Evolutionary conservation across 2,329 filamentous ascomycete genomes (phyloP).

Genomic region (Colletotrichum sp.): DNA sequence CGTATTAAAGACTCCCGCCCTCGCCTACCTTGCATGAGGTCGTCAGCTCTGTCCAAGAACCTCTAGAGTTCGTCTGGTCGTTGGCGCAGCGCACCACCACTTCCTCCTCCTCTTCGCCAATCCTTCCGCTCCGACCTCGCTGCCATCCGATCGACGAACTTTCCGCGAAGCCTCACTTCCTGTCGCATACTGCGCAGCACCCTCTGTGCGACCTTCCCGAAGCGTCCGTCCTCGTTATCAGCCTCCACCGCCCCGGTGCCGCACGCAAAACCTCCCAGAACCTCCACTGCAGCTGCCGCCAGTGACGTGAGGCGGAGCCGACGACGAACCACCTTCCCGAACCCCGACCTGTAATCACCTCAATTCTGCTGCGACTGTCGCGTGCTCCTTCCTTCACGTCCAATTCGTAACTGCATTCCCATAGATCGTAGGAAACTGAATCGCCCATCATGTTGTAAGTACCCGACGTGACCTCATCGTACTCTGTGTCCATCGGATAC

Average conservation of each 20-base stretch:
- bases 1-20: constrained; percentile 6
- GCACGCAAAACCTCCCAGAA: not conserved
- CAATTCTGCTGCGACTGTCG: not conserved
- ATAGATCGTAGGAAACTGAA: not conserved
- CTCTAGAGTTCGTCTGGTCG: constrained; percentile 12
- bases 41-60: not conserved
- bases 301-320: constrained; percentile 17
- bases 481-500: not conserved
- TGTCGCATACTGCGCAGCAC: not conserved
- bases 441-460: constrained; percentile 21
- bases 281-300: not conserved
- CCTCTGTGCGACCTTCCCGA: not conserved
- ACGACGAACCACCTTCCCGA: constrained; percentile 1
- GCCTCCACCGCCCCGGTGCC: not conserved
- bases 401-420: not conserved
- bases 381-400: not conserved
- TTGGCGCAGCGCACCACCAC: not conserved
- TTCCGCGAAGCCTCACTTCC: not conserved
- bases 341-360: not conserved
- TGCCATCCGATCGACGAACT: not conserved
- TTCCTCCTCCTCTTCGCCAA: not conserved
- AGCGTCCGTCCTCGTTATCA: not conserved
- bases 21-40: not conserved
- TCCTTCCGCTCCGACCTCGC: not conserved
- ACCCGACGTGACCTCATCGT: not conserved